Conservation (phyloP, 2,329 filamentous ascomycete genomes). For the Chaetothyriales sp. region DNA sequence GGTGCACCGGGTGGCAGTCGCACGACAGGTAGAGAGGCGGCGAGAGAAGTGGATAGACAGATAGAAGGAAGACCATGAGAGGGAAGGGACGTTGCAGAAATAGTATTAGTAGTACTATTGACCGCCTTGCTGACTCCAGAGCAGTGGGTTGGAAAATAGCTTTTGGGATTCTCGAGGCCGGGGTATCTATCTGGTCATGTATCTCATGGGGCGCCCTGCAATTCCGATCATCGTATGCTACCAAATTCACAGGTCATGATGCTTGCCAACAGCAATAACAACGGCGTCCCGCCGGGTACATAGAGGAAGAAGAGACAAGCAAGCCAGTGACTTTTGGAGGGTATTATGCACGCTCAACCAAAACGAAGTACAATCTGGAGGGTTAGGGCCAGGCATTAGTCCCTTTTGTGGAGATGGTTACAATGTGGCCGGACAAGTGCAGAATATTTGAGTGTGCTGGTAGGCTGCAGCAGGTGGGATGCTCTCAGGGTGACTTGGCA, state of each 20-base stretch:
- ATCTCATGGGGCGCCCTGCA: neutral
- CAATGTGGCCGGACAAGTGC: neutral
- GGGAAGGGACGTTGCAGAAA: neutral
- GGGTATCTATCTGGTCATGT: conserved; percentile 1
- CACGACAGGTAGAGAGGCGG: neutral
- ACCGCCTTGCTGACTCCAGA: neutral
- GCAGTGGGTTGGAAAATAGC: neutral
- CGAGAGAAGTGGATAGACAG: neutral
- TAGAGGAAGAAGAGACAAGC: neutral
- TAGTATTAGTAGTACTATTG: neutral
- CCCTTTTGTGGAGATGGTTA: neutral
- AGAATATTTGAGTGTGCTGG: neutral
- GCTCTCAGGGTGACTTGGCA: neutral
- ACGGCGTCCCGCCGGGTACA: neutral
- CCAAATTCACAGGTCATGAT: neutral
- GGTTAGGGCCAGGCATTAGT: neutral
- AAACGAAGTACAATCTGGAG: neutral
- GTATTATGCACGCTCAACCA: neutral
- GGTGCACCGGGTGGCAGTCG: neutral
- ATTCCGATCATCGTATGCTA: neutral
- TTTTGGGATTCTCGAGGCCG: neutral
- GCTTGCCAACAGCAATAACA: neutral
- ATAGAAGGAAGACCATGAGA: neutral
- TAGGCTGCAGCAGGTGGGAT: conserved; percentile 1
- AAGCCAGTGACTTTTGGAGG: neutral